Evolutionary conservation across 164 flowering plant species (phyloP).

Genomic region (Pachysandra terminalis): DNA sequence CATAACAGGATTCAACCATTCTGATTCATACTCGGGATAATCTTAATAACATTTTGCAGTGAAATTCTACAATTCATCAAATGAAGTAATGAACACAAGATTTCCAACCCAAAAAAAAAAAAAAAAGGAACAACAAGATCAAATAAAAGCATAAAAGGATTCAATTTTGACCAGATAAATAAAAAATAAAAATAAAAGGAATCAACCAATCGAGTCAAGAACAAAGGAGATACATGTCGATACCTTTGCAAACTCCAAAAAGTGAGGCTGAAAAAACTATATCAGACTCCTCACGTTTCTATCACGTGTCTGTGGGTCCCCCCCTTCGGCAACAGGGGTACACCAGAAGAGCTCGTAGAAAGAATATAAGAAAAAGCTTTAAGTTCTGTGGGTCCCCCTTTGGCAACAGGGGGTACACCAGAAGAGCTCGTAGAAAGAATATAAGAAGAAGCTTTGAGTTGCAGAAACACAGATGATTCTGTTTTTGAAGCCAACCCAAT

Average conservation of each 20-base stretch:
- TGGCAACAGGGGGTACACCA: no score
- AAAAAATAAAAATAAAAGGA: neutral
- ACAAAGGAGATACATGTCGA: neutral
- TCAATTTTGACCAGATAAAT: no score
- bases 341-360: no score
- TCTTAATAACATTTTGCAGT: neutral
- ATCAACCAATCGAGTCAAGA: neutral
- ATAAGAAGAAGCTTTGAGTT: neutral
- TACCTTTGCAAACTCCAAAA: slow-evolving; percentile 1
- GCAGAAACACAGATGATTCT: neutral
- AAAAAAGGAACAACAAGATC: no score
- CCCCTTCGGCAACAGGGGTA: neutral
- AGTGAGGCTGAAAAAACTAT: neutral
- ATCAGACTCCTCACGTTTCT: no score
- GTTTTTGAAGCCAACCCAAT: neutral
- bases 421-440: no score
- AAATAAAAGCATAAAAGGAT: no score
- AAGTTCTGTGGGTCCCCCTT: no score
- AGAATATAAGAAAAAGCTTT: no score
- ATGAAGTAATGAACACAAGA: neutral
- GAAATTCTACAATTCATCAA: neutral
- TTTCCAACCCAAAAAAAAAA: no score
- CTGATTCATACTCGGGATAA: neutral
- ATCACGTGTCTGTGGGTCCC: no score
- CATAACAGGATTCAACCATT: neutral